Evolutionary conservation across 2,329 filamentous ascomycete species (phyloP), one percentile per base, ranked within the genome.

Genomic region (Alternaria ethzedia): DNA sequence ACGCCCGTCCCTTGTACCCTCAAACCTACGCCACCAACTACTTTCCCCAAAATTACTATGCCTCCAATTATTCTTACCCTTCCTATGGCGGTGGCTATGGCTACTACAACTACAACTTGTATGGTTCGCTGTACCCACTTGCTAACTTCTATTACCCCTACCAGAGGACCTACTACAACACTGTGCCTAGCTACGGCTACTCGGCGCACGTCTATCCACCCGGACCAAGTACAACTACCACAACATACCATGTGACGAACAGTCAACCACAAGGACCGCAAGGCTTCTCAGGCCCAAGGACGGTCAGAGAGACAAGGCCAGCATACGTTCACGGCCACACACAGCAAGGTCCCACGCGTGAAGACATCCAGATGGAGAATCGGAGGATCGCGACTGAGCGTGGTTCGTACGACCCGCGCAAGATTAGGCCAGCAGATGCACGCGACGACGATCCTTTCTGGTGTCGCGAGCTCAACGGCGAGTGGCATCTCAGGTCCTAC

Each of bases 381-480:
- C 72, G 75, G 4, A 67, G 72, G 9, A 60, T 77, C 12, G 78
- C 78, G 6, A 76, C 73, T 6, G 67, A 73, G 61, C 70, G 75
- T 17, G 78, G 78, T 3, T 72, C 75, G 2, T 79, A 79, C 55
- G 69, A 71, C 28, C 60, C 75, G 2, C 57, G 73, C 2, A 65
- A 64, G 17, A 79, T 80, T 61, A 70, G 74, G 63, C 78, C 78
- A 1, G 74, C 74, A 3, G 75, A 78, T 61, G 74, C 75, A 3
- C 68, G 65, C 17, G 69, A 73, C 30, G 76, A 79, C 45, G 75
- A 79, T 54, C 69, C 72, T 4, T 80, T 80, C 59, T 80, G 78
- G 78, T 77, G 75, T 64, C 69, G 67, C n/a, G 79, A 81, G 65
- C 59, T 71, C 21, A 77, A 78, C 54, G 79, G 79, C 45, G 71